phyloP scores from a whole-genome alignment of 306 rosid genomes.

The Hippophae rhamnoides region DNA sequence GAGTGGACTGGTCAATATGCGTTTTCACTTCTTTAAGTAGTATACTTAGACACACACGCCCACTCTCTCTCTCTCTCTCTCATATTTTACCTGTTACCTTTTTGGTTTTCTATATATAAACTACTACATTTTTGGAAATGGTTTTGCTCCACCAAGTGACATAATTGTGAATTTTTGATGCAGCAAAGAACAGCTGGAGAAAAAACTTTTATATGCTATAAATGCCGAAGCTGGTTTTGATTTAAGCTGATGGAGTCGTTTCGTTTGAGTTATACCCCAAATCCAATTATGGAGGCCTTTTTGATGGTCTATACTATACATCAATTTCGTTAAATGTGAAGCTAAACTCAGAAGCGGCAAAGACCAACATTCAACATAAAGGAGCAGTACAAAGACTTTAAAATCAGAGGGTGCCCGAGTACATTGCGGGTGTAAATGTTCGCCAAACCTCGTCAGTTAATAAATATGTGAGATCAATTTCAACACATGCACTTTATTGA shows the following conservation, averaged over 20 bases:
- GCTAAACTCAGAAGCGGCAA: conserved; percentile 3
- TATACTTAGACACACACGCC: neutral
- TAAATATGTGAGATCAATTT: conserved; percentile 16
- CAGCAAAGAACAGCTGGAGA: conserved; percentile 90
- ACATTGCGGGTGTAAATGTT: conserved; percentile 18
- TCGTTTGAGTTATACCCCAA: conserved; percentile 2
- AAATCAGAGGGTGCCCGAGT: conserved; percentile 13
- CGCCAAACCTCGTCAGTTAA: conserved; percentile 15
- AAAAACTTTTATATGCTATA: conserved; percentile 77
- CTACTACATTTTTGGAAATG: neutral
- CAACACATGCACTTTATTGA: neutral
- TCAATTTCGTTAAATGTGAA: neutral
- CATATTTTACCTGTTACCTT: neutral
- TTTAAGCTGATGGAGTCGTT: conserved; percentile 50
- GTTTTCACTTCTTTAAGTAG: too few relatives aligned
- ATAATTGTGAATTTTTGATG: conserved; percentile 6
- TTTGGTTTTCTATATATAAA: neutral
- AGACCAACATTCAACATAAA: neutral
- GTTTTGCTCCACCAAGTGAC: neutral
- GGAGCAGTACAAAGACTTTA: neutral
- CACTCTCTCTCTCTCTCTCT: neutral
- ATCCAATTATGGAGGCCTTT: neutral
- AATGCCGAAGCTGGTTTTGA: conserved; percentile 95
- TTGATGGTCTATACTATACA: neutral
- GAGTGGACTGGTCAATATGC: too few relatives aligned